A percentile compares a stretch with the other conserved stretches of the same genome.
Conservation (phyloP, 176 grass and related monocot species). For the Microstegium vimineum region DNA sequence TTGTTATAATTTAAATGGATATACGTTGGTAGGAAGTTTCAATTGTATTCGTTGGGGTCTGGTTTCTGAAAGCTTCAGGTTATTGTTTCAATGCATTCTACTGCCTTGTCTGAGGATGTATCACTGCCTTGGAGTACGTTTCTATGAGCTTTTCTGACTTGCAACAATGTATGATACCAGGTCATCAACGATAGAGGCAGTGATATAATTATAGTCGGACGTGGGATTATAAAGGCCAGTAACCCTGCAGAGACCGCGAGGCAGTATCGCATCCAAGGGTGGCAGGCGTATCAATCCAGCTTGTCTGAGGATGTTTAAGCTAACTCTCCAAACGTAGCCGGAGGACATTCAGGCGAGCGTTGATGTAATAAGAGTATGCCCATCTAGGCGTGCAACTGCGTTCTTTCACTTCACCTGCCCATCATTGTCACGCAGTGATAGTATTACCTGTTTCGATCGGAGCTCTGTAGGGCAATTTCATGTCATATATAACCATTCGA, state of each 20-base stretch:
- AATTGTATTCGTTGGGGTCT: too few relatives aligned
- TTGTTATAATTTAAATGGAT: too few relatives aligned
- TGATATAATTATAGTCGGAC: constrained; percentile 85
- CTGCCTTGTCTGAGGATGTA: too few relatives aligned
- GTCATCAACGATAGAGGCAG: constrained; percentile 76
- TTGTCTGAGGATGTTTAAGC: constrained; percentile 24
- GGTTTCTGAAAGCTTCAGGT: not conserved
- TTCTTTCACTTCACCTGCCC: not conserved
- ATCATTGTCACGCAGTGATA: not conserved
- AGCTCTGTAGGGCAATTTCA: not conserved
- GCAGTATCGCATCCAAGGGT: constrained; percentile 66
- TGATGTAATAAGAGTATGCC: constrained; percentile 4
- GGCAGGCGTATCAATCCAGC: constrained; percentile 65
- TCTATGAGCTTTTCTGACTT: not conserved
- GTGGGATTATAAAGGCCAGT: constrained; percentile 67
- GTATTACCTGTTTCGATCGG: not conserved
- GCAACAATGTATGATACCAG: constrained; percentile 30
- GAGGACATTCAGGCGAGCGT: not conserved
- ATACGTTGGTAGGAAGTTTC: too few relatives aligned
- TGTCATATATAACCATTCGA: not conserved
- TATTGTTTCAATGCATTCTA: not conserved
- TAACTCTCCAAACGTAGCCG: not conserved
- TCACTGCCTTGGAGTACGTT: too few relatives aligned
- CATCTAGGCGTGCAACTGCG: not conserved
- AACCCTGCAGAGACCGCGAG: constrained; percentile 48